A percentile compares a stretch with the other conserved stretches of the same genome.
phyloP scores from a whole-genome alignment of 2,329 filamentous ascomycete genomes.

The Fusarium bactridioides region DNA sequence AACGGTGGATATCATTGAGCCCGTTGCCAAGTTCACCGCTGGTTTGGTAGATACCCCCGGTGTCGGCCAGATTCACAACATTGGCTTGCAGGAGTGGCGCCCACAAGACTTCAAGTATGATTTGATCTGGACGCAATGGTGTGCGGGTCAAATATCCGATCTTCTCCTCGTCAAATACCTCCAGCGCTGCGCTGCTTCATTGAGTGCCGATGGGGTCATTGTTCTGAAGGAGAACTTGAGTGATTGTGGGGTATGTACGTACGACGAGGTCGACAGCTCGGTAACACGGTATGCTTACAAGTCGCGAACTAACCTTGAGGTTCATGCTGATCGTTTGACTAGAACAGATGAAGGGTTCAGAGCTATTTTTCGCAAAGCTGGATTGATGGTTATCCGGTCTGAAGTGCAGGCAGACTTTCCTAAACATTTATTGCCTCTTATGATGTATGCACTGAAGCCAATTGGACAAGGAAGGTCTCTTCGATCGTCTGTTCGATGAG shows the following conservation, averaged over 20 bases:
- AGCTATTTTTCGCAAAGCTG: too few species aligned
- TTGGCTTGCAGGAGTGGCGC: not conserved
- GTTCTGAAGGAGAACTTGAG: not conserved
- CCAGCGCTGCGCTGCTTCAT: not conserved
- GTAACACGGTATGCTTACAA: not conserved
- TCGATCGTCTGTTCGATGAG: too few species aligned
- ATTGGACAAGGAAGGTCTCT: not conserved
- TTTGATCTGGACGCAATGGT: not conserved
- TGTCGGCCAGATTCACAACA: not conserved
- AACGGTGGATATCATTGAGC: not conserved
- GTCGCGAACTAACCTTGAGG: too few species aligned
- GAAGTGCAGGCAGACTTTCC: not conserved
- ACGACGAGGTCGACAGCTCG: not conserved
- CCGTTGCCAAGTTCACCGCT: not conserved
- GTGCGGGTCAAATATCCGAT: not conserved
- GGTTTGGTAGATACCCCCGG: not conserved
- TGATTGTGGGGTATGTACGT: not conserved
- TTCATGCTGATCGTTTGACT: too few species aligned
- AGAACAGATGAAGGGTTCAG: too few species aligned
- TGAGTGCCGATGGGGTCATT: too few species aligned
- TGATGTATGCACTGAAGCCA: not conserved
- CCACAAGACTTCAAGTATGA: not conserved
- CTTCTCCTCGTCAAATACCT: not conserved
- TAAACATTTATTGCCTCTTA: rapidly evolving
- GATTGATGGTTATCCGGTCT: too few species aligned